Conservation (phyloP, 2,329 filamentous ascomycete genomes). For the Cytospora schulzeri region DNA sequence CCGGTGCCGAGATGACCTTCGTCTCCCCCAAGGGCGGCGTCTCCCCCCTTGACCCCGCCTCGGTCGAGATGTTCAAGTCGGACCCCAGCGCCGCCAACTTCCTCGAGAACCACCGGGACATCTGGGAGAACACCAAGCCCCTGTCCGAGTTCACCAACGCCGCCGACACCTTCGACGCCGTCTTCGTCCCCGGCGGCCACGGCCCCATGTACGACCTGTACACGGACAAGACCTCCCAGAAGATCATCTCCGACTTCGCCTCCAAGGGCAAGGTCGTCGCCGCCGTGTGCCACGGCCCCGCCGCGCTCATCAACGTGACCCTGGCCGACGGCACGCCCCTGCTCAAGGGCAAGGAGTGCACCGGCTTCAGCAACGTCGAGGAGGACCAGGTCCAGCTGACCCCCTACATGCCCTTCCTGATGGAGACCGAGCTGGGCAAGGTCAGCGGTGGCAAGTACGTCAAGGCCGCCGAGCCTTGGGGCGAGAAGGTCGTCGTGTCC, state of each 20-base stretch:
- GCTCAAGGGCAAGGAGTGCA: constrained; percentile 58
- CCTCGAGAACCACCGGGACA: constrained; percentile 53
- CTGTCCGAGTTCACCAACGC: constrained; percentile 59
- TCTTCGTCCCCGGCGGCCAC: constrained; percentile 60
- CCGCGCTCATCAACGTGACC: constrained; percentile 61
- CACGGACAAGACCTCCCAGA: constrained; percentile 56
- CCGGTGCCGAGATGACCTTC: constrained; percentile 56
- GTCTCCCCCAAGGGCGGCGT: constrained; percentile 65
- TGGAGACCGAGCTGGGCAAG: constrained; percentile 57
- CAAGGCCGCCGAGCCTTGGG: constrained; percentile 56
- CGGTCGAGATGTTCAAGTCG: constrained; percentile 54
- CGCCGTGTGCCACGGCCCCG: constrained; percentile 71
- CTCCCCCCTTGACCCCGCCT: constrained; percentile 62
- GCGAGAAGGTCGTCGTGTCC: constrained; percentile 51
- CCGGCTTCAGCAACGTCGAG: constrained; percentile 61
- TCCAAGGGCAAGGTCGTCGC: constrained; percentile 62
- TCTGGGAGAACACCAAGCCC: constrained; percentile 66
- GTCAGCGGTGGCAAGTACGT: constrained; percentile 56
- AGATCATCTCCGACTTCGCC: constrained; percentile 65
- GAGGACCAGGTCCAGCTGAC: constrained; percentile 49
- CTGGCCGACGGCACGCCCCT: constrained; percentile 53
- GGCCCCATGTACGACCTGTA: constrained; percentile 70
- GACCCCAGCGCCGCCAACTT: constrained; percentile 59
- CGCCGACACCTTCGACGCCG: constrained; percentile 60
- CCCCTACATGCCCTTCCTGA: constrained; percentile 57